Evolutionary conservation across 768 basidiomycete species (phyloP).

Genomic region (Lactarius sp.): DNA sequence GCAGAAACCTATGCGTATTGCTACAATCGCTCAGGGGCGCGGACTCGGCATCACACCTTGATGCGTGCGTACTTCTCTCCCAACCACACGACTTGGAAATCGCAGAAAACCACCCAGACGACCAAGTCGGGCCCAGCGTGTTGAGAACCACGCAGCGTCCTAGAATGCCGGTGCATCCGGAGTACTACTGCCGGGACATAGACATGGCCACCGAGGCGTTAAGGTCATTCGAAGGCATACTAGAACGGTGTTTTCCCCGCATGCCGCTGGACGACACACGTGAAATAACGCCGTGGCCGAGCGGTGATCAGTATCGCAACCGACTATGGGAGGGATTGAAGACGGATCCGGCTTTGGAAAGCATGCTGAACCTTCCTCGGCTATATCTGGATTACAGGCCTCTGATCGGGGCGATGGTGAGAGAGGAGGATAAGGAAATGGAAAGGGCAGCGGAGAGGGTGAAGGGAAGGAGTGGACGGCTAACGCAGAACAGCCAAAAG

Average conservation of each 20-base stretch:
- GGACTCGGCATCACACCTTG: conserved; percentile 23
- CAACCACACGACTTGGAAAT: conserved; percentile 6
- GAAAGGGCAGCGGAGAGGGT: conserved; percentile 19
- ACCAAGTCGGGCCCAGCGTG: conserved; percentile 48
- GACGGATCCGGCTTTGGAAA: conserved; percentile 37
- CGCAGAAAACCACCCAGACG: conserved; percentile 37
- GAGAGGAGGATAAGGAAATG: conserved; percentile 55
- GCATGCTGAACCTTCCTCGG: conserved; percentile 35
- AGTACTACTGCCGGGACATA: conserved; percentile 21
- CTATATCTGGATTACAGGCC: conserved; percentile 69
- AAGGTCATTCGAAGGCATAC: conserved; percentile 6
- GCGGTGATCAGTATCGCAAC: conserved; percentile 16
- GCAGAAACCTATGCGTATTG: conserved; percentile 7
- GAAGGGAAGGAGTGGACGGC: conserved; percentile 33
- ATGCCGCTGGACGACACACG: neutral
- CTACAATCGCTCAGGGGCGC: conserved; percentile 15
- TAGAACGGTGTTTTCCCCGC: conserved; percentile 5
- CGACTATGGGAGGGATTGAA: conserved; percentile 40
- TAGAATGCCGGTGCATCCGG: conserved; percentile 16
- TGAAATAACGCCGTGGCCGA: conserved; percentile 6
- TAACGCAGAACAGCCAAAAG: conserved; percentile 62
- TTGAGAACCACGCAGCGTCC: conserved; percentile 8
- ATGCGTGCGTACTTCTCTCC: conserved; percentile 18
- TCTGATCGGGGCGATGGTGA: conserved; percentile 59
- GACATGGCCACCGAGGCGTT: conserved; percentile 9